These are phyloP conservation scores for Schwanniomyces pseudopolymorphus DNA, from an alignment of 805 yeast genomes.

Conservation along the genomic window DNA sequence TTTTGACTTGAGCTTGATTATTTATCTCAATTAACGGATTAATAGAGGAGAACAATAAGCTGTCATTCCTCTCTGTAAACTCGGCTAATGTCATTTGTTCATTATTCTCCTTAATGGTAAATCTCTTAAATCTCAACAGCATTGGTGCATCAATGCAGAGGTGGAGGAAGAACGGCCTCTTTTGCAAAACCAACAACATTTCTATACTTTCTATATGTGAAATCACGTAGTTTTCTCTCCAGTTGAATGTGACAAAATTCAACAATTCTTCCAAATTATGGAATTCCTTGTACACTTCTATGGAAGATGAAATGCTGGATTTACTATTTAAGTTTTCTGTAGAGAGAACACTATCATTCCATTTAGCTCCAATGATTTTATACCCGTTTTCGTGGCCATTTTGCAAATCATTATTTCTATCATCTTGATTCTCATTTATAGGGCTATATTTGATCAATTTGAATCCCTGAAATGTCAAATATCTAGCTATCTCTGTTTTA, in stretches of 20 bases:
- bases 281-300: conserved; percentile 28
- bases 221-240: conserved; percentile 64
- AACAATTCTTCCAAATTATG: conserved; percentile 44
- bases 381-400: background rate
- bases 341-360: background rate
- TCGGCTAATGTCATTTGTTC: conserved; percentile 21
- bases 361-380: background rate
- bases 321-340: background rate
- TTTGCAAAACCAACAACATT: conserved; percentile 47
- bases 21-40: conserved; percentile 58
- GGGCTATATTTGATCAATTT: conserved; percentile 17
- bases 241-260: conserved; percentile 62
- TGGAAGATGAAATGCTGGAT: conserved; percentile 8
- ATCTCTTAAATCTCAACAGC: conserved; percentile 43
- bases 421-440: background rate
- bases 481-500: conserved; percentile 59
- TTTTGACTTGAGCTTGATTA: conserved; percentile 51
- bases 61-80: conserved; percentile 36
- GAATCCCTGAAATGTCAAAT: conserved; percentile 57
- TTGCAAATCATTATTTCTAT: conserved; percentile 7
- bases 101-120: conserved; percentile 15
- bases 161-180: conserved; percentile 84
- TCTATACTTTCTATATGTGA: conserved; percentile 45
- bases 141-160: conserved; percentile 75
- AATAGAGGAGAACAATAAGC: conserved; percentile 38